Base-by-base conservation (phyloP, 208 protist species). In the Leishmania major region DNA sequence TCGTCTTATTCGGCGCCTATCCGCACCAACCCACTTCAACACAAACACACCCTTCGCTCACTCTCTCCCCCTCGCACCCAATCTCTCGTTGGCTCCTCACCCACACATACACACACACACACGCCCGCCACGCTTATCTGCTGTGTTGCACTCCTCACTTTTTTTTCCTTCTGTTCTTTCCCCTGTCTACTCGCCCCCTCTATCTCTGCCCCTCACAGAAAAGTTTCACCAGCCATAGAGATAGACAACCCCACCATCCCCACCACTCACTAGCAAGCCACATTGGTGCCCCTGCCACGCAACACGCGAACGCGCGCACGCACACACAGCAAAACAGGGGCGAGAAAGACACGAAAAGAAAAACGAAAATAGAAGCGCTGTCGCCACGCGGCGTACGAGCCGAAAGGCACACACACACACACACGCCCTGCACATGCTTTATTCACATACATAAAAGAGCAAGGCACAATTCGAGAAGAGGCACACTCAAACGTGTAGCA, bases 41-140 rank as follows among this genome's bases (percentile, higher is more conserved):
- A 13, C 78, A 40, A 64, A 28, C 57, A 35, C 53, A 40, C 77
- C 67, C 75, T 28, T 80, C 66, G 79, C 53, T 77, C 78, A 75
- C 43, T 67, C 78, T 67, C 75, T 73, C 62, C 15, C 31, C 4
- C 62, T 35, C 62, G 62, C 62, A 40, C n/a, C 15, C 62, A 22
- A 40, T 67, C 15, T 8, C 62, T 35, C 62, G 31, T 67, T 67
- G 62, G 31, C 11, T 60, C 31, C 35, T 59, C 72, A 28, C 37
- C 49, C 73, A 62, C 57, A 49, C 28, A 31, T 28, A 64, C 28
- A 64, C 28, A 64, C 51, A 19, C 13, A 19, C 51, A 0, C 51
- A 22, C 59, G 28, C 28, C 28, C 59, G 8, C 55, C 55, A 59
- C 55, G 17, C 22, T 64, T 13, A 31, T n/a, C 59, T 64, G 59